Evolutionary conservation across 768 basidiomycete species (phyloP), one percentile per base, ranked within the genome.

Genomic region (Lepiota venenata): DNA sequence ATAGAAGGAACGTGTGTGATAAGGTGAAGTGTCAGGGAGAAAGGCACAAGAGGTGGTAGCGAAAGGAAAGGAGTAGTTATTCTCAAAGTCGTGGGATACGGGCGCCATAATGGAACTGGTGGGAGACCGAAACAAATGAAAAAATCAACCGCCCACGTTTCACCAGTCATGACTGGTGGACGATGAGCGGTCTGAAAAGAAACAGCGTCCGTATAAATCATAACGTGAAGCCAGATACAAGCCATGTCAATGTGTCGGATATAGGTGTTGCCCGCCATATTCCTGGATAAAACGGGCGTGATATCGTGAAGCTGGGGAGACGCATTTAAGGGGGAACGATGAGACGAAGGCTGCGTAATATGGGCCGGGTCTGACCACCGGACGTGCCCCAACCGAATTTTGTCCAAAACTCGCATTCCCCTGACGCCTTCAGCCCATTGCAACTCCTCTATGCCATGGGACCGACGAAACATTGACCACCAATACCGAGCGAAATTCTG

Each of bases 171-270:
- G 21, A 44, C 41, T 45, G 41, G 50, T 56, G 56, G 44, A 48
- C 42, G 64, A 63, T 57, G 58, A 61, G 57, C 57, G 63, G 61
- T 66, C 45, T 84, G 82, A 82, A 85, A 76, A 74, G 69, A 81
- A 84, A 80, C 71, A 85, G 86, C 87, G 87, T 89, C 87, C 87
- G 85, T 87, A 78, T 70, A 69, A 70, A 69, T 60, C 45, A 54
- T 35, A 55, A 55, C 46, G 46, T 55, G 46, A 55, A 55, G 53
- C 46, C 22, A 55, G 46, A 48, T 40, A 55, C 46, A 32, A 52
- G 47, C 18, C 53, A 47, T 55, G 53, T 21, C 53, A 55, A 55
- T 37, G 53, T 29, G 53, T 48, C 45, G 53, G 53, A 43, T 55
- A 48, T 29, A 29, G 18, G 41, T 42, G 40, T 29, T n/a, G 47